phyloP scores from a whole-genome alignment of 768 basidiomycete species.

The Termitomyces sp. region DNA sequence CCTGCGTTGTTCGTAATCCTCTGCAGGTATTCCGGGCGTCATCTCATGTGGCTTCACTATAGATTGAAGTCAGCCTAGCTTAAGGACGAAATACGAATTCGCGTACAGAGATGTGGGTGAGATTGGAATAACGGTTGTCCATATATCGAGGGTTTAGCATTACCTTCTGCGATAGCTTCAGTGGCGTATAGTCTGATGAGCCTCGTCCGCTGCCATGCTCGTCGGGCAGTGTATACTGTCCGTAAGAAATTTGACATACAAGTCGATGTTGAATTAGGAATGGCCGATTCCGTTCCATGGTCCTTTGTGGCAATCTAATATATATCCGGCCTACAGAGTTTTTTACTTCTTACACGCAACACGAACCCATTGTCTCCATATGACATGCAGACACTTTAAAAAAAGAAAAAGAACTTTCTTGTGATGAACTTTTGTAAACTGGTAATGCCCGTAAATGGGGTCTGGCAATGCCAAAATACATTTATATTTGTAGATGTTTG shows the following conservation, averaged over 20 bases:
- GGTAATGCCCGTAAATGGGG: too few species aligned
- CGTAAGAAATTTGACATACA: constrained; percentile 15
- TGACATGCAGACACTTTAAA: too few species aligned
- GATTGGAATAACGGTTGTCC: constrained; percentile 77
- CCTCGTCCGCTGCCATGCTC: constrained; percentile 7
- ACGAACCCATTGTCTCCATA: too few species aligned
- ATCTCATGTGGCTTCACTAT: constrained; percentile 60
- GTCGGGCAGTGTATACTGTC: constrained; percentile 9
- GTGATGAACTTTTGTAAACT: too few species aligned
- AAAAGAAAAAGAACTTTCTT: too few species aligned
- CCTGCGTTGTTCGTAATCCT: constrained; percentile 76
- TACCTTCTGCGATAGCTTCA: constrained; percentile 20
- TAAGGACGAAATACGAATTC: not conserved
- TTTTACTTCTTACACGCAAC: too few species aligned
- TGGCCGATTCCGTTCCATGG: not conserved
- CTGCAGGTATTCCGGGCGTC: constrained; percentile 73
- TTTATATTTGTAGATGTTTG: too few species aligned
- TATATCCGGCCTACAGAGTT: not conserved
- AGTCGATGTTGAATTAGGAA: not conserved
- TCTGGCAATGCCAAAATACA: too few species aligned
- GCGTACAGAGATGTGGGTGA: constrained; percentile 77
- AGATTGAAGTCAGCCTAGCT: not conserved
- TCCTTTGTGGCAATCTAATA: not conserved
- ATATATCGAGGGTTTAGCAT: constrained; percentile 67
- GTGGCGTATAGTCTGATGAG: constrained; percentile 17